These are phyloP conservation scores for Trichomonascaceae sp. DNA, from an alignment of 1,139 yeast species.

Conservation along the genomic window DNA sequence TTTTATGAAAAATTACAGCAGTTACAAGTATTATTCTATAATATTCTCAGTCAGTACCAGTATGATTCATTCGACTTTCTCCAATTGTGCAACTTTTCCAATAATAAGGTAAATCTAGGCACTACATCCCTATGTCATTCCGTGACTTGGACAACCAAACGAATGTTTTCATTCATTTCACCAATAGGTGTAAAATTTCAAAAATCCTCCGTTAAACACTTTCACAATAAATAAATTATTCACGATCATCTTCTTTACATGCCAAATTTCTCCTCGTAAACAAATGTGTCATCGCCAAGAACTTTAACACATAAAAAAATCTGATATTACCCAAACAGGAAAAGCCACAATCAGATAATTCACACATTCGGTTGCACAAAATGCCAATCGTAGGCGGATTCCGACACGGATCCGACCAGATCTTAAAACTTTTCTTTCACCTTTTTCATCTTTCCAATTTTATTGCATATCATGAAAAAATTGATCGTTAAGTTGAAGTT, in stretches of 20 bases:
- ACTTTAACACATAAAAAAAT: not conserved
- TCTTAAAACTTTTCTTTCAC: not conserved
- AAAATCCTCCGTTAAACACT: not conserved
- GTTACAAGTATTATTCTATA: too few species aligned
- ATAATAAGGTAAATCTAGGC: not conserved
- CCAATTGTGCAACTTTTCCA: too few species aligned
- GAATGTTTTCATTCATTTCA: too few species aligned
- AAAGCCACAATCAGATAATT: not conserved
- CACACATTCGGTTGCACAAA: not conserved
- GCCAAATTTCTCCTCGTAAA: not conserved
- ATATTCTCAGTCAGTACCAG: too few species aligned
- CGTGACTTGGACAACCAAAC: too few species aligned
- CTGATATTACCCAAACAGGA: not conserved
- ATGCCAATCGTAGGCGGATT: not conserved
- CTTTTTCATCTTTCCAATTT: not conserved
- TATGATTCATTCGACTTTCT: too few species aligned
- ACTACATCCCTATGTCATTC: too few species aligned
- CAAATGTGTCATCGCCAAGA: not conserved
- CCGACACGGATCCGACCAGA: not conserved
- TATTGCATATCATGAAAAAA: not conserved
- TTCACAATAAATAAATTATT: too few species aligned
- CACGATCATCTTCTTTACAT: not conserved
- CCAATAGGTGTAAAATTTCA: too few species aligned
- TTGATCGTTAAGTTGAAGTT: not conserved
- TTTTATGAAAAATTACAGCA: too few species aligned